These are phyloP conservation scores for Chlorella sp. DNA, from an alignment of 139 green algal genomes.

Conservation along the genomic window DNA sequence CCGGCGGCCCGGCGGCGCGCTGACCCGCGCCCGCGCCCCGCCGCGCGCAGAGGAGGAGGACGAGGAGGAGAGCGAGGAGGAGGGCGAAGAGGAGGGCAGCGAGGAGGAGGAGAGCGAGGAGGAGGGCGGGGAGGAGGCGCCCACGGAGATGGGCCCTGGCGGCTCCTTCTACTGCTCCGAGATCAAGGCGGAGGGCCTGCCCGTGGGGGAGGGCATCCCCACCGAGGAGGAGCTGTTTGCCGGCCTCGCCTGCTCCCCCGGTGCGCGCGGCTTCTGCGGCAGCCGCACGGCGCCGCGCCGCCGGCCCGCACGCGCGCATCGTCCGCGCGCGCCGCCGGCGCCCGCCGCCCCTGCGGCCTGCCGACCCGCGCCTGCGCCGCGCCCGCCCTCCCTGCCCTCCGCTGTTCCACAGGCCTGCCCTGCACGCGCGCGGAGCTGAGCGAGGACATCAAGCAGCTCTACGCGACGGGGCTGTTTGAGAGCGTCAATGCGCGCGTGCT, in stretches of 20 bases:
- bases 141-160: neutral
- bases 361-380: too few species aligned
- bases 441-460: conserved; percentile 53
- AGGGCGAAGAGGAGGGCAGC: conserved; percentile 24
- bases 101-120: conserved; percentile 37
- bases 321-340: neutral
- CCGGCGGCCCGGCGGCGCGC: neutral
- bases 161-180: conserved; percentile 52
- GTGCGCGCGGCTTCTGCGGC: neutral
- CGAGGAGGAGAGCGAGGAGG: conserved; percentile 37
- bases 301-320: neutral
- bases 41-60: conserved; percentile 23
- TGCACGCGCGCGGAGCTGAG: conserved; percentile 44
- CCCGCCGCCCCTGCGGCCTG: too few species aligned
- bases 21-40: neutral
- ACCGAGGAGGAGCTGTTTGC: conserved; percentile 70
- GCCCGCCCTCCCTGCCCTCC: too few species aligned
- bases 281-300: neutral
- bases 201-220: conserved; percentile 58
- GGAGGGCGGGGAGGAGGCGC: conserved; percentile 19
- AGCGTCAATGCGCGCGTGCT: conserved; percentile 64
- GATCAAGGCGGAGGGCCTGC: conserved; percentile 50
- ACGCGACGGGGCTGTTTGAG: conserved; percentile 66
- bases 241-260: conserved; percentile 54
- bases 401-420: conserved; percentile 34